Evolutionary conservation across 192 early-diverging fungal species (phyloP).

Genomic region (Backusella luteola): DNA sequence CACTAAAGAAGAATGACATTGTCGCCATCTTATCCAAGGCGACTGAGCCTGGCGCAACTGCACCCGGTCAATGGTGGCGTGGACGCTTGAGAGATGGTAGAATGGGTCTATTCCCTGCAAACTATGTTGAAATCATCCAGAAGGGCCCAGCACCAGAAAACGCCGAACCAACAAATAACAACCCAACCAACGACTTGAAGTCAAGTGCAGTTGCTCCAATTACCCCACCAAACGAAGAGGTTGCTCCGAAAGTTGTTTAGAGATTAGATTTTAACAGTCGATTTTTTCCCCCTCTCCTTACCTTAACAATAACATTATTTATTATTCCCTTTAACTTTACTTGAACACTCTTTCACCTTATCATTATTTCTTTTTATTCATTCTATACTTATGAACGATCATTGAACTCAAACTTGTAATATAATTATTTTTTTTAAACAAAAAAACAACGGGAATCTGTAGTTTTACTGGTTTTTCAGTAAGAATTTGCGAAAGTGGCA

Average conservation of each 20-base stretch:
- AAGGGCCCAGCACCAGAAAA: constrained; percentile 42
- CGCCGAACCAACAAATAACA: neutral
- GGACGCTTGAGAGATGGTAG: constrained; percentile 79
- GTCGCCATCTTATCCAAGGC: constrained; percentile 85
- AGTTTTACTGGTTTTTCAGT: too few species aligned
- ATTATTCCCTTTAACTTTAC: neutral
- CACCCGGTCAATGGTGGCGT: constrained; percentile 88
- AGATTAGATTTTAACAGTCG: neutral
- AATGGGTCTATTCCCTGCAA: constrained; percentile 89
- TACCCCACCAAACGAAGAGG: neutral
- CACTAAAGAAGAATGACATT: constrained; percentile 82
- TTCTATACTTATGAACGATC: constrained; percentile 7
- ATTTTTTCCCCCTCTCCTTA: neutral
- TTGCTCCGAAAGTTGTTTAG: constrained; percentile 1
- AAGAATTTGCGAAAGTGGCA: too few species aligned
- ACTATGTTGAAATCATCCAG: constrained; percentile 87
- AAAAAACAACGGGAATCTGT: neutral
- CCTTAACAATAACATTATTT: neutral
- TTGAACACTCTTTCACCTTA: neutral
- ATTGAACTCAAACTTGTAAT: constrained; percentile 7
- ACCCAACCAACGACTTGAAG: neutral
- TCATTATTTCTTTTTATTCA: constrained; percentile 1
- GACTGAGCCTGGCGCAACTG: constrained; percentile 62
- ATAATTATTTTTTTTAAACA: constrained; percentile 1
- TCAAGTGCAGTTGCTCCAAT: neutral